phyloP scores from a whole-genome alignment of 768 basidiomycete species.

The Pleurotus sapidus region DNA sequence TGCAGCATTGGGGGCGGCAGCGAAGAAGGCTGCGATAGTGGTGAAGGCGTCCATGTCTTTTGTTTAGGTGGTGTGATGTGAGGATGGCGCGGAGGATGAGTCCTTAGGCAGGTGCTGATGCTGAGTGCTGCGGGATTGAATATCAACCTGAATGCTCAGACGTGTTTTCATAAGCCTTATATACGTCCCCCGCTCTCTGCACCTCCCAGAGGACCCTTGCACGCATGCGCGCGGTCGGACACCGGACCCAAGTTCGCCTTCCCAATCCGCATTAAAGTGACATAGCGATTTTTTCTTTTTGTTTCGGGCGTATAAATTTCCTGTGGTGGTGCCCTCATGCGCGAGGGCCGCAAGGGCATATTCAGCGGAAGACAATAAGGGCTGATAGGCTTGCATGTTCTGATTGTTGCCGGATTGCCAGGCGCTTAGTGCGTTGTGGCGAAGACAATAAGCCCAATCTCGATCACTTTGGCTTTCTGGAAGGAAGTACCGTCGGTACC shows the following conservation, averaged over 20 bases:
- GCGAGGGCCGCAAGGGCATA: neutral
- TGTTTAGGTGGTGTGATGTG: neutral
- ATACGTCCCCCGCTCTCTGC: neutral
- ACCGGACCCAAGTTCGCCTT: neutral
- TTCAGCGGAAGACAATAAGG: conserved; percentile 3
- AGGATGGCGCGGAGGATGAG: neutral
- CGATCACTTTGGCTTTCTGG: neutral
- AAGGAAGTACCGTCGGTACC: too few relatives aligned
- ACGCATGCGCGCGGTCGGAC: neutral
- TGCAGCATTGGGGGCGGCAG: conserved; percentile 1
- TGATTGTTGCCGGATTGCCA: neutral
- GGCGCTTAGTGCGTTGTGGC: neutral
- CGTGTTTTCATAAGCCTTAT: neutral
- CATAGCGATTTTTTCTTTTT: neutral
- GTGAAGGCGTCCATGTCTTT: conserved; percentile 9
- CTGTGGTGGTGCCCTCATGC: neutral
- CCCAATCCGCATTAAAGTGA: neutral
- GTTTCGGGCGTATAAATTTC: conserved; percentile 3
- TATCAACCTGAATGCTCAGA: conserved; percentile 1
- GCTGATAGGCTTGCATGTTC: neutral
- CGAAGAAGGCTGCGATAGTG: conserved; percentile 8
- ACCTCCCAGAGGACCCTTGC: neutral
- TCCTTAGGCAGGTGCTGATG: neutral
- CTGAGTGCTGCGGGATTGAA: neutral
- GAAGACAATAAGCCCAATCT: neutral